These are phyloP conservation scores for Dioszegia crocea DNA, from an alignment of 768 basidiomycete genomes.

Conservation along the genomic window DNA sequence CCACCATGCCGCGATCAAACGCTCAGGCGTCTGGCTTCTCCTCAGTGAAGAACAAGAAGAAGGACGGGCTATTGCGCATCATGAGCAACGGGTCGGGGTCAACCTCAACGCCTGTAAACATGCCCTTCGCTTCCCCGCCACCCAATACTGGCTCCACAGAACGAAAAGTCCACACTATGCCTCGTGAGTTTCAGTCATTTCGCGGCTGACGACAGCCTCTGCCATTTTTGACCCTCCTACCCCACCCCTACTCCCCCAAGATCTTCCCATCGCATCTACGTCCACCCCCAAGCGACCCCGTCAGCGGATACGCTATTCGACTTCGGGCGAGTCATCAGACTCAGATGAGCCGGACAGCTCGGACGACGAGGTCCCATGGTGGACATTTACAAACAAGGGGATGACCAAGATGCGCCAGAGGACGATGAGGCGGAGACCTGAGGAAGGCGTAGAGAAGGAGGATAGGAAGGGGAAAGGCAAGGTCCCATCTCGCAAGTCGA, in stretches of 20 bases:
- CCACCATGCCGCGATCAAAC: conserved; percentile 4
- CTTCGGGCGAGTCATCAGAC: conserved; percentile 20
- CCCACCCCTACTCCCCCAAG: conserved; percentile 19
- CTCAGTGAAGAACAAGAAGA: neutral
- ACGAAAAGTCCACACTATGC: conserved; percentile 32
- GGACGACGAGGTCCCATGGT: conserved; percentile 41
- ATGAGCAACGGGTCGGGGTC: conserved; percentile 2
- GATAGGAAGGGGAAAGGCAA: neutral
- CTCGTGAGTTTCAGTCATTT: conserved; percentile 26
- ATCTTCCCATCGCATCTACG: neutral
- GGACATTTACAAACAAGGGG: conserved; percentile 36
- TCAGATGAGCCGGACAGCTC: conserved; percentile 13
- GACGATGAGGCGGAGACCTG: conserved; percentile 3
- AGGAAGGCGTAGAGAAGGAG: neutral
- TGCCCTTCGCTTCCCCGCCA: neutral
- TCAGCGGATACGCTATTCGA: conserved; percentile 17
- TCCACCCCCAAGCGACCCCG: conserved; percentile 18
- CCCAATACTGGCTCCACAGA: neutral
- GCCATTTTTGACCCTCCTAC: conserved; percentile 34
- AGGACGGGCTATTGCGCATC: neutral
- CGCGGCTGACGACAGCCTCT: conserved; percentile 20
- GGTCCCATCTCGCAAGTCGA: conserved; percentile 5
- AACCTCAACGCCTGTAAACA: neutral
- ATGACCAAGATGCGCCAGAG: conserved; percentile 33
- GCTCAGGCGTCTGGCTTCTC: neutral